Conservation (phyloP, 2,329 filamentous ascomycete species). For the Alternaria hordeiaustralica region DNA sequence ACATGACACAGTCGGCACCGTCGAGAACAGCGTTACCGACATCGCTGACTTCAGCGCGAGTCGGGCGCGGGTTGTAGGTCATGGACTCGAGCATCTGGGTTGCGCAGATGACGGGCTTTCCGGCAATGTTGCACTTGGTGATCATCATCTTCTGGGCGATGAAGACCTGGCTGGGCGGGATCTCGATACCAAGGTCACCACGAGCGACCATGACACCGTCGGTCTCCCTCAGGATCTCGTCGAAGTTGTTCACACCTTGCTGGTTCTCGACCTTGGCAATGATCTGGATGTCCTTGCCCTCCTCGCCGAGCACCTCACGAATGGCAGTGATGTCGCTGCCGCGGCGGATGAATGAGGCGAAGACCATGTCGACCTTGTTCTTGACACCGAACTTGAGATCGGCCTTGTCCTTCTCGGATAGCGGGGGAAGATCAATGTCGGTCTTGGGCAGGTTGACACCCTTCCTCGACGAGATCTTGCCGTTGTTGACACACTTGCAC, state of each 20-base stretch:
- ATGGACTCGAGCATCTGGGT: conserved; percentile 99
- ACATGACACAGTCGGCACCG: conserved; percentile 98
- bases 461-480: conserved; percentile 98
- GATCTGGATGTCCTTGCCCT: conserved; percentile 97
- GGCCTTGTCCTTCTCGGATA: conserved; percentile 97
- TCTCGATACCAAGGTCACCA: conserved; percentile 98
- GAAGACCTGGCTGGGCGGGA: conserved; percentile 97
- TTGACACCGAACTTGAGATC: conserved; percentile 96
- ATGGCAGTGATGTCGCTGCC: conserved; percentile 93
- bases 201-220: conserved; percentile 99
- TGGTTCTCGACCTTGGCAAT: conserved; percentile 99
- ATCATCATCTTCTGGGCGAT: conserved; percentile 99
- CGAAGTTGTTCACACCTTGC: conserved; percentile 99
- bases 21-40: conserved; percentile 98
- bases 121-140: conserved; percentile 99
- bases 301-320: conserved; percentile 85
- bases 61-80: conserved; percentile 99
- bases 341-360: conserved; percentile 96
- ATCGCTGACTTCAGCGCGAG: conserved; percentile 97
- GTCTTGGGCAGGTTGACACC: conserved; percentile 99
- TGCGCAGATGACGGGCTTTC: conserved; percentile 98
- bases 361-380: conserved; percentile 99
- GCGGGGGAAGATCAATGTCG: conserved; percentile 94
- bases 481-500: conserved; percentile 91
- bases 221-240: conserved; percentile 92